Base-by-base conservation (phyloP, 768 basidiomycete species). In the Psilocybe sp. region DNA sequence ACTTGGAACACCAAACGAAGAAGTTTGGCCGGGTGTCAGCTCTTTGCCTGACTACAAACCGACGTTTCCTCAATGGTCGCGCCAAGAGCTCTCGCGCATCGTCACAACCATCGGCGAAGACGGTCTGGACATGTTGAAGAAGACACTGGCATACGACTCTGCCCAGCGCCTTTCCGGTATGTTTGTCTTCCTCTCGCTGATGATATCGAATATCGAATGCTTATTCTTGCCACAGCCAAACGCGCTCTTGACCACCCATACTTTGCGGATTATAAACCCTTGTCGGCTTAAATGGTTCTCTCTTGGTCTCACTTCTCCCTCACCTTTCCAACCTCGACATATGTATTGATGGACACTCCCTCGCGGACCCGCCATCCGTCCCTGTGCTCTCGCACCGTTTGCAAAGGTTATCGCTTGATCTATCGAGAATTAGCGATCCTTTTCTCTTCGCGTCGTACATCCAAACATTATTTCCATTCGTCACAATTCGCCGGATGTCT, bases 21-120 rank as follows among this genome's bases (percentile, higher is more conserved):
- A 89, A 23, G 72, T 71, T 20, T 99, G 97, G 97, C 95, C 94
- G 0, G 94, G 93, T 5, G 88, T 98, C 36, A 82, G 81, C 52
- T 70, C 77, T 44, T 69, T 99, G 46, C 93, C 96, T 2, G 97
- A 98, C 66, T 98, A 96, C 77, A 98, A 98, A 72, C 66, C 91
- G 4, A 87, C 95, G 8, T 98, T 99, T 81, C 97, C 97, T 0
- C 91, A 92, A 66, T 99, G 97, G 97, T 80, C 81, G 31, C 70
- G 74, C 36, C 85, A 89, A 57, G 88, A 94, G 50, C 71, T 99
- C 28, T 69, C 61, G 60, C 74, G 65, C 64, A 77, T 75, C 18
- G 85, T 95, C 11, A 80, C 84, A 14, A 77, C 79, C 39, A 69
- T 98, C 43, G 92, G 94, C 62, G 79, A 81, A 10, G 73, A 69